These are phyloP conservation scores for Akanthomyces lecanii DNA, from an alignment of 2,329 filamentous ascomycete species.

Conservation along the genomic window DNA sequence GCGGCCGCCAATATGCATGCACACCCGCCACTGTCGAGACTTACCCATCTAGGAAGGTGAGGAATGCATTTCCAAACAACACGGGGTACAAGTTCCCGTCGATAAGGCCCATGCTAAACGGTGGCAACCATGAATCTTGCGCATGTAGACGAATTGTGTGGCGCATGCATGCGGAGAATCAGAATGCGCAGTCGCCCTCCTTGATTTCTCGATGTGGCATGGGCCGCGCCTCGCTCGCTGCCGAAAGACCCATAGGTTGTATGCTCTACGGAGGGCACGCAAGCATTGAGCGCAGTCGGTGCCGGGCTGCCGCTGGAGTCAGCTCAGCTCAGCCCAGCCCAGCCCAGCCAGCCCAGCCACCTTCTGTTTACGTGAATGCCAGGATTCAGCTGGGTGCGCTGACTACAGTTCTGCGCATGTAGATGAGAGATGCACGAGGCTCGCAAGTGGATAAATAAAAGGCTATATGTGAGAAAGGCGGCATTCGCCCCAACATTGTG, in stretches of 20 bases:
- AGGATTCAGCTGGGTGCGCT: background rate
- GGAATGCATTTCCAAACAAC: background rate
- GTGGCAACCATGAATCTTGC: background rate
- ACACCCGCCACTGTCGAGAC: background rate
- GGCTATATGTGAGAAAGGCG: background rate
- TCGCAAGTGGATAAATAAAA: background rate
- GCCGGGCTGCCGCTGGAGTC: background rate
- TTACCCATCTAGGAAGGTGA: slow-evolving; percentile 10
- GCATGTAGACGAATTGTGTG: background rate
- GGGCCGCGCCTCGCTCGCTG: background rate
- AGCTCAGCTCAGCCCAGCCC: background rate
- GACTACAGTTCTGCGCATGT: background rate
- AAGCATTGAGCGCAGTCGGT: background rate
- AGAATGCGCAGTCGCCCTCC: background rate
- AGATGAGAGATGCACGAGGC: background rate
- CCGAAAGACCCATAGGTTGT: background rate
- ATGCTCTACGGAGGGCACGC: background rate
- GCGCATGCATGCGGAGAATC: too few species aligned
- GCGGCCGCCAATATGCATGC: background rate
- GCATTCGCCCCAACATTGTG: background rate
- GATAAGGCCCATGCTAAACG: background rate
- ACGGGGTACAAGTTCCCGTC: background rate
- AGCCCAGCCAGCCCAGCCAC: background rate
- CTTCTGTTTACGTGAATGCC: background rate
- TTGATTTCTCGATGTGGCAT: background rate